Percentiles rank a stretch among this genome's conserved stretches.
phyloP scores from a whole-genome alignment of 2,329 filamentous ascomycete genomes.

The Epichloe aotearoae region DNA sequence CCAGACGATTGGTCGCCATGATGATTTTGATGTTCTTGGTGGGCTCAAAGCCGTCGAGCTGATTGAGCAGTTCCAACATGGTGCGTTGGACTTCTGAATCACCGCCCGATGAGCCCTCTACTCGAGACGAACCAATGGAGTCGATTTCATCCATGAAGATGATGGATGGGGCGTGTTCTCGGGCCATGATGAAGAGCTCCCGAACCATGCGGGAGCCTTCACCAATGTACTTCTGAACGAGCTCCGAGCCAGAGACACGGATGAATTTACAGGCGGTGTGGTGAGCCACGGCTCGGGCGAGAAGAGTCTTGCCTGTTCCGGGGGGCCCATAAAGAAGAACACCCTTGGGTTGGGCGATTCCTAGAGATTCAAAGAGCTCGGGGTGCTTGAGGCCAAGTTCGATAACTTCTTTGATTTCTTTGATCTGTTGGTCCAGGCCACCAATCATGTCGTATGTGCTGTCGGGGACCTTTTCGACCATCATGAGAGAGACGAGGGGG shows the following conservation, averaged over 20 bases:
- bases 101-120: slow-evolving; percentile 87
- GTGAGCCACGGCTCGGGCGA: slow-evolving; percentile 91
- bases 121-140: slow-evolving; percentile 92
- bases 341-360: slow-evolving; percentile 95
- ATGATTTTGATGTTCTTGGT: slow-evolving; percentile 99
- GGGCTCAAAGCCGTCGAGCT: slow-evolving; percentile 95
- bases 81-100: slow-evolving; percentile 97
- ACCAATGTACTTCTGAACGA: slow-evolving; percentile 99
- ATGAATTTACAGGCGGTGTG: slow-evolving; percentile 99
- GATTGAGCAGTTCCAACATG: slow-evolving; percentile 96
- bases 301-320: slow-evolving; percentile 90
- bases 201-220: slow-evolving; percentile 97
- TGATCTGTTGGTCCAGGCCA: slow-evolving; percentile 96
- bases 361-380: slow-evolving; percentile 96
- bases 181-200: slow-evolving; percentile 97
- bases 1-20: slow-evolving; percentile 97
- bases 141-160: slow-evolving; percentile 99
- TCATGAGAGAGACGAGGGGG: slow-evolving; percentile 97
- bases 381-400: slow-evolving; percentile 97
- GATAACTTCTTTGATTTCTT: slow-evolving; percentile 99
- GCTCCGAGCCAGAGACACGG: slow-evolving; percentile 84
- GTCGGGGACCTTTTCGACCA: slow-evolving; percentile 99
- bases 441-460: slow-evolving; percentile 99
- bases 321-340: slow-evolving; percentile 93
- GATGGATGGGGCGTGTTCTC: slow-evolving; percentile 94